A percentile compares a stretch with the other conserved stretches of the same genome.
phyloP scores from a whole-genome alignment of 768 basidiomycete genomes.

The Pleurotus salmoneostramineus region DNA sequence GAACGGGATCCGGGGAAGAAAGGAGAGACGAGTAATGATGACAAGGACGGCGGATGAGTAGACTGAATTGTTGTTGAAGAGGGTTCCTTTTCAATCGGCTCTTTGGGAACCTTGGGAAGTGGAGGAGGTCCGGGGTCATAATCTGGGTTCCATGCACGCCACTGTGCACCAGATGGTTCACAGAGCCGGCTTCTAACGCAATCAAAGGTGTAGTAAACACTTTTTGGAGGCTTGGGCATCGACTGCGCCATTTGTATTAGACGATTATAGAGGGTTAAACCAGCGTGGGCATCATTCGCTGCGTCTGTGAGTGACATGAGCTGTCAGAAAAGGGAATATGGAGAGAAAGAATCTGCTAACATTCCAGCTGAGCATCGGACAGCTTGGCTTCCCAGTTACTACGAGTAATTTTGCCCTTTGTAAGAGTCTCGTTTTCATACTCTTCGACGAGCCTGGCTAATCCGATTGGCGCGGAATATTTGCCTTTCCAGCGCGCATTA shows the following conservation, averaged over 20 bases:
- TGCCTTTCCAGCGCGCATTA: slow-evolving; percentile 69
- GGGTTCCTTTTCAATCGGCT: slow-evolving; percentile 11
- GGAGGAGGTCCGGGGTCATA: slow-evolving; percentile 74
- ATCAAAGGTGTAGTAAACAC: slow-evolving; percentile 57
- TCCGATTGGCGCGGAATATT: slow-evolving; percentile 55
- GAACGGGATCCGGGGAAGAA: neutral
- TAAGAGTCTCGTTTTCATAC: slow-evolving; percentile 49
- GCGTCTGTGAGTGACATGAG: slow-evolving; percentile 44
- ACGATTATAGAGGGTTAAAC: slow-evolving; percentile 45
- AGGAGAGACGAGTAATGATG: neutral
- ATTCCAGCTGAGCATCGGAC: slow-evolving; percentile 45
- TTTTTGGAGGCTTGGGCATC: slow-evolving; percentile 28
- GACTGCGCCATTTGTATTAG: slow-evolving; percentile 38
- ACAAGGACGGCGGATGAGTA: neutral
- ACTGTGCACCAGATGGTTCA: slow-evolving; percentile 39
- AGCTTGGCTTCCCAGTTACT: slow-evolving; percentile 70
- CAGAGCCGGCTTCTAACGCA: slow-evolving; percentile 40
- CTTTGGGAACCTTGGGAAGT: slow-evolving; percentile 33
- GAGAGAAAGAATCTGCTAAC: slow-evolving; percentile 28
- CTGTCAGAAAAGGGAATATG: slow-evolving; percentile 12
- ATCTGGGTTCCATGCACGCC: slow-evolving; percentile 58
- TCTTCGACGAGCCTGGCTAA: slow-evolving; percentile 61
- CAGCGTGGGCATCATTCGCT: slow-evolving; percentile 68
- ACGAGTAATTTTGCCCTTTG: slow-evolving; percentile 56
- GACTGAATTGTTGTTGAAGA: neutral